A percentile compares a stretch with the other conserved stretches of the same genome.
Evolutionary conservation across 2,329 filamentous ascomycete species (phyloP).

Genomic region (Sclerotinia trifoliorum): DNA sequence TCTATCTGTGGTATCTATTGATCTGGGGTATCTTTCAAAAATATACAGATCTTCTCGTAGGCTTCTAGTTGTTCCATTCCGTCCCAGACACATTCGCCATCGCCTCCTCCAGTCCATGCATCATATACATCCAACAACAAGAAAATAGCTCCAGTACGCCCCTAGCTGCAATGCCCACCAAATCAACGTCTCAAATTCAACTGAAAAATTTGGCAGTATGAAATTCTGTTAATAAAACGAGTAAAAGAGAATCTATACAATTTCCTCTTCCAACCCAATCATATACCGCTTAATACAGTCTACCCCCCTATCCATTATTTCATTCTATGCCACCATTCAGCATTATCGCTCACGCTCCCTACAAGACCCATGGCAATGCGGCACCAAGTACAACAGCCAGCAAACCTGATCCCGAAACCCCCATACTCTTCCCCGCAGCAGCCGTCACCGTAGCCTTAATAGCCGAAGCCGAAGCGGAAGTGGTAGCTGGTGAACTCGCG

Average conservation of each 20-base stretch:
- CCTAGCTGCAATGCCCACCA: background rate
- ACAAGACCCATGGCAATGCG: background rate
- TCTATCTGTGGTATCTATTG: background rate
- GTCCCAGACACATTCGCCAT: background rate
- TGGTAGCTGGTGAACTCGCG: background rate
- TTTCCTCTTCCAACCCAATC: background rate
- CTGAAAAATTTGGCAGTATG: background rate
- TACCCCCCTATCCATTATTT: background rate
- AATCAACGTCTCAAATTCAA: background rate
- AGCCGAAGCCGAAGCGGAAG: background rate
- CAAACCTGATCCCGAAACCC: background rate
- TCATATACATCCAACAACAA: background rate
- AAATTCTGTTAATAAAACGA: background rate
- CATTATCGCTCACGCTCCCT: background rate
- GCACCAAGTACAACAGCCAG: background rate
- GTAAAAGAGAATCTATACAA: background rate
- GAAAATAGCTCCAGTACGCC: background rate
- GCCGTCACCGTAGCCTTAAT: background rate
- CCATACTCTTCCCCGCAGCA: conserved; percentile 2
- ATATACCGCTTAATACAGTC: background rate
- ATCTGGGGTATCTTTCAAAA: background rate
- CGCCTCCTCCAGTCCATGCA: background rate
- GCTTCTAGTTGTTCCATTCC: background rate
- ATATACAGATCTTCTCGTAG: background rate
- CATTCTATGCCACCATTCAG: background rate